Evolutionary conservation across 2,329 filamentous ascomycete genomes (phyloP), one percentile per base, ranked within the genome.

Genomic region (Nemania sp.): DNA sequence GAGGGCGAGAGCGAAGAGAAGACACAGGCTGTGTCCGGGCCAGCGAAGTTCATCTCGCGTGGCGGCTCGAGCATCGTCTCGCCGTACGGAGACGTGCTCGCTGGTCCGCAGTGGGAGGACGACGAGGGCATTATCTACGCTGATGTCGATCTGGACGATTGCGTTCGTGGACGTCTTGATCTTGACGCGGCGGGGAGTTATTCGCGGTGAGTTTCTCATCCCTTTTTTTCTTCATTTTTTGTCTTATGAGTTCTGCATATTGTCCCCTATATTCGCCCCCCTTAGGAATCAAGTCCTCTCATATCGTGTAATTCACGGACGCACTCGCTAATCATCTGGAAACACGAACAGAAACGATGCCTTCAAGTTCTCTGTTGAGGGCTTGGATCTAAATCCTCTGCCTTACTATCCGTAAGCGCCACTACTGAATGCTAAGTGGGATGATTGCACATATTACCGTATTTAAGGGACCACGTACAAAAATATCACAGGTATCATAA

Each of bases 91-190:
- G 88, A 94, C n/a, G 88, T 95, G 0, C 80, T 97, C 1, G 89
- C 89, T 1, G 93, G 92, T 0, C 94, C 94, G 0, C 83, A 96
- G 66, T 97, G 94, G 94, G 92, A 97, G 67, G 90, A 94, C 68
- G 80, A 90, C 63, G 84, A 88, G 3, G 87, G 88, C 0, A 78
- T 97, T 32, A 81, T 94, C 59, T 87, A 87, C 38, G 85, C 88
- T 0, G 92, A 96, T 71, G 90, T 94, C 3, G 93, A 98, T 76
- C 91, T 98, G 75, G 92, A 97, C 55, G 93, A 97, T 72, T 97
- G 94, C 74, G 88, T 94, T 72, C 85, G 93, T 10, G 94, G 94
- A 0, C 84, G 93, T 60, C 78, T 97, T 71, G 94, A 97, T 78
- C 79, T 97, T 54, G 94, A 97, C 82, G 89, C 93, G 43, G 93